A percentile compares a stretch with the other conserved stretches of the same genome.
phyloP scores from a whole-genome alignment of 2,329 filamentous ascomycete species.

The Ophiocordyceps camponoti-rufipedis region DNA sequence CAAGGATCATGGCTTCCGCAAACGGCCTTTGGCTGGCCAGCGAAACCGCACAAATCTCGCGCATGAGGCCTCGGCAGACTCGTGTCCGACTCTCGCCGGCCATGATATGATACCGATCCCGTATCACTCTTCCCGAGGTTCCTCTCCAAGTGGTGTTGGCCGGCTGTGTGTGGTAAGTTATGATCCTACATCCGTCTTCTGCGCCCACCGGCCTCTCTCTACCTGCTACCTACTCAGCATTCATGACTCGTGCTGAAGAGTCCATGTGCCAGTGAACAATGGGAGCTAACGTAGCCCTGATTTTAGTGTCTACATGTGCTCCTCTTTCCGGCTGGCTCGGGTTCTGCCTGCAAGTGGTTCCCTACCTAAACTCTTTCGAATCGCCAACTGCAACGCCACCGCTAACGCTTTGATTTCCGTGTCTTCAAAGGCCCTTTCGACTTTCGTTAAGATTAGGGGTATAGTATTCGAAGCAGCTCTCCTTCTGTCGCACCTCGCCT shows the following conservation, averaged over 20 bases:
- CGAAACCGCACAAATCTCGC: too few species aligned
- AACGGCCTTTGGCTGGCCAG: too few species aligned
- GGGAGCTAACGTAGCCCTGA: not conserved
- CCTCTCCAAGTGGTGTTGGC: too few species aligned
- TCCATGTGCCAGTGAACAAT: not conserved
- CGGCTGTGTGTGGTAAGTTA: too few species aligned
- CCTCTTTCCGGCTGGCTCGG: not conserved
- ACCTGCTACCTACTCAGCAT: not conserved
- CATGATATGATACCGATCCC: too few species aligned
- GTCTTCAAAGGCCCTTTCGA: not conserved
- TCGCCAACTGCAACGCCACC: not conserved
- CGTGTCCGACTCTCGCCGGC: too few species aligned
- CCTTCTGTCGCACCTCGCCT: not conserved
- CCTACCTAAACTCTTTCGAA: not conserved
- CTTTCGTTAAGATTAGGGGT: not conserved
- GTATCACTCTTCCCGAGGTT: too few species aligned
- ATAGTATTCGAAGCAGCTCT: not conserved
- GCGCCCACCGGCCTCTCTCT: not conserved
- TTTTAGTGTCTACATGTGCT: not conserved
- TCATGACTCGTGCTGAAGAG: not conserved
- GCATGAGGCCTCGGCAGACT: too few species aligned
- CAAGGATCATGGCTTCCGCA: too few species aligned
- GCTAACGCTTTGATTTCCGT: not conserved
- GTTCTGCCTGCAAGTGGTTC: not conserved
- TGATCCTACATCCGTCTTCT: not conserved